phyloP scores from a whole-genome alignment of 495 filamentous ascomycete species.

The Xanthoparmelia taractica region DNA sequence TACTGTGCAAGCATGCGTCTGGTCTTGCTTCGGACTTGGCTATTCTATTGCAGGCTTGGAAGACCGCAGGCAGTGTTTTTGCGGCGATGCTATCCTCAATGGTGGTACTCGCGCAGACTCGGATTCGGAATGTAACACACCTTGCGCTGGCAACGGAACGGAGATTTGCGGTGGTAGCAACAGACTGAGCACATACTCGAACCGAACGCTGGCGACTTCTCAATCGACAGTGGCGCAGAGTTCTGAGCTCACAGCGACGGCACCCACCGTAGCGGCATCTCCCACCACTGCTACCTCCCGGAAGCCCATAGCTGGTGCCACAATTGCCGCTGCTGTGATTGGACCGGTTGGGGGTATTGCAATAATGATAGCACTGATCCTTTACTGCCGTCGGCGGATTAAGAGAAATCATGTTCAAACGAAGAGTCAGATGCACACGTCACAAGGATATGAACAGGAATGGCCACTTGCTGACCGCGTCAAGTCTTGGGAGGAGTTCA shows the following conservation, averaged over 20 bases:
- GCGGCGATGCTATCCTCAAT: background rate
- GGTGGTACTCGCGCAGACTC: background rate
- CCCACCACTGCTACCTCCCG: background rate
- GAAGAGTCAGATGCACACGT: background rate
- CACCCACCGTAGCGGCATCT: background rate
- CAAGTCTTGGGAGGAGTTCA: constrained; percentile 7
- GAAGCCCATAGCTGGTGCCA: background rate
- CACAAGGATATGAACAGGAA: background rate
- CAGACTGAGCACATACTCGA: background rate
- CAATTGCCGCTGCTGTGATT: background rate
- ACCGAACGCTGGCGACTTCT: background rate
- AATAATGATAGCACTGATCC: background rate
- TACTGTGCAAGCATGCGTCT: background rate
- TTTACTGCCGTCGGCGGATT: background rate
- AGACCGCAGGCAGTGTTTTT: background rate
- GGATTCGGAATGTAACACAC: background rate
- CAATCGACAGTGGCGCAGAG: background rate
- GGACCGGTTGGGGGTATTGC: background rate
- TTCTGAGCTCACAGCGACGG: background rate
- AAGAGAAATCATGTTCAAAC: background rate
- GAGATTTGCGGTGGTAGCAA: background rate
- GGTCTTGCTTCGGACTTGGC: background rate
- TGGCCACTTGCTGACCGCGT: background rate
- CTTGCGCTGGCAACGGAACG: background rate
- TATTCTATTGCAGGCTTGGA: background rate